Evolutionary conservation across 2,329 filamentous ascomycete species (phyloP).

Genomic region (Epichloe glyceriae): DNA sequence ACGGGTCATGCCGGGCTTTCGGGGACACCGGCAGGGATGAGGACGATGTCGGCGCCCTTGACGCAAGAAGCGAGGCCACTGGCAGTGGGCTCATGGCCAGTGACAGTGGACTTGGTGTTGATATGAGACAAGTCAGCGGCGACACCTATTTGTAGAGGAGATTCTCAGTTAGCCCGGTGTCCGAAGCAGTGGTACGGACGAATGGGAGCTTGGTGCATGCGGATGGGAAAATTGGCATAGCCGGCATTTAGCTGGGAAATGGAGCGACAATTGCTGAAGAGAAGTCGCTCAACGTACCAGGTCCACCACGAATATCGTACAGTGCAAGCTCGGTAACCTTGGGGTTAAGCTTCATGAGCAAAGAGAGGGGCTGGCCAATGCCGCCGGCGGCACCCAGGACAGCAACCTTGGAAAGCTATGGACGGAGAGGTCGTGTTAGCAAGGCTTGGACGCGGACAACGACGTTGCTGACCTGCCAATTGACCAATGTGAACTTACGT

Average conservation of each 20-base stretch:
- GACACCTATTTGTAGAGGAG: constrained; percentile 53
- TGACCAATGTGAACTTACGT: constrained; percentile 39
- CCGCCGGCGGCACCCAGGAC: constrained; percentile 94
- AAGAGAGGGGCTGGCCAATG: constrained; percentile 95
- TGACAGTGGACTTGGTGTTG: constrained; percentile 96
- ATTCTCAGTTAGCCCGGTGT: not conserved
- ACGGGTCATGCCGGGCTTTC: constrained; percentile 99
- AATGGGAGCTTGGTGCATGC: not conserved
- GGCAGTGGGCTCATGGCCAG: constrained; percentile 69
- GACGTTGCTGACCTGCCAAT: not conserved
- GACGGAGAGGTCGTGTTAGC: constrained; percentile 6
- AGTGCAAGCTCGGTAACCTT: constrained; percentile 86
- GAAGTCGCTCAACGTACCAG: constrained; percentile 51
- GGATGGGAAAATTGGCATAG: constrained; percentile 7
- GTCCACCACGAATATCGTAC: constrained; percentile 92
- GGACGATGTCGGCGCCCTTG: constrained; percentile 80
- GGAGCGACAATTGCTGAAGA: not conserved
- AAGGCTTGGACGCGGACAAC: not conserved
- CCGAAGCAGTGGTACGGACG: not conserved
- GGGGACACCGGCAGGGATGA: constrained; percentile 96
- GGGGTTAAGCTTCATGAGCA: constrained; percentile 97
- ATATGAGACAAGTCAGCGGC: constrained; percentile 96
- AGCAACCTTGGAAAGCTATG: constrained; percentile 87
- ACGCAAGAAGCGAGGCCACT: constrained; percentile 66
- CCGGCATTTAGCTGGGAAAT: not conserved